phyloP scores from a whole-genome alignment of 2,329 filamentous ascomycete species.

The Knoxdaviesia proteae region DNA sequence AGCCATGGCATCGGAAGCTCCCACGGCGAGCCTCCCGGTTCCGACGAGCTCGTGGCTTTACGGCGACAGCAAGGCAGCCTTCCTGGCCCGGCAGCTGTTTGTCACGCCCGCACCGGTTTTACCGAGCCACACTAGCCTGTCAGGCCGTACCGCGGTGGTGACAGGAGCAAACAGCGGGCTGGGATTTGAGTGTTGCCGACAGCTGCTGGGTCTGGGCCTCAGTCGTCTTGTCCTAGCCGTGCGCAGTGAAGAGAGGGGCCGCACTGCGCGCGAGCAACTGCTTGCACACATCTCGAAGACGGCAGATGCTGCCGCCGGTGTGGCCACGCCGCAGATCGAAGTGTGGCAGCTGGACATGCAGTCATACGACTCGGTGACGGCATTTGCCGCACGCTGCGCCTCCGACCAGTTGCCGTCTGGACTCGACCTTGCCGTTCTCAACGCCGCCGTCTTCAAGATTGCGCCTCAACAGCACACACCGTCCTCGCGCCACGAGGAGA shows the following conservation, averaged over 20 bases:
- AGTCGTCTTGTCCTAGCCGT: slow-evolving; percentile 25
- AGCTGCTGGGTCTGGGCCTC: slow-evolving; percentile 17
- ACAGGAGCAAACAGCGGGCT: slow-evolving; percentile 28
- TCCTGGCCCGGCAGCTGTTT: no score
- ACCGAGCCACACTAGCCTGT: not conserved
- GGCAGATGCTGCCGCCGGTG: not conserved
- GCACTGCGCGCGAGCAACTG: slow-evolving; percentile 11
- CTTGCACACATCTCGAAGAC: not conserved
- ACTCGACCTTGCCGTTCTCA: no score
- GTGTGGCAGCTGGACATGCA: slow-evolving; percentile 29
- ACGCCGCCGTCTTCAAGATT: no score
- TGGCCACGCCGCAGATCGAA: slow-evolving; percentile 11
- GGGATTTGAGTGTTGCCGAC: slow-evolving; percentile 20
- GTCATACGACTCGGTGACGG: slow-evolving; percentile 21
- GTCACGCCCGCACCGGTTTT: no score
- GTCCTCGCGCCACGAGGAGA: no score
- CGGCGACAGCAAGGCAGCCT: no score
- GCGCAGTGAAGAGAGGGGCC: slow-evolving; percentile 20
- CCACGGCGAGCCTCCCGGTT: no score
- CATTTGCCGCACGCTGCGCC: slow-evolving; percentile 13
- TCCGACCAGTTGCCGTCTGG: no score
- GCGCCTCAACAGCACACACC: no score
- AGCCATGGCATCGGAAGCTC: no score
- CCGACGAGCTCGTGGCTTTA: no score
- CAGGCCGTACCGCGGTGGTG: slow-evolving; percentile 24